A percentile compares a stretch with the other conserved stretches of the same genome.
Conservation (phyloP, 345 rosid genomes). For the Geranium rotundifolium region DNA sequence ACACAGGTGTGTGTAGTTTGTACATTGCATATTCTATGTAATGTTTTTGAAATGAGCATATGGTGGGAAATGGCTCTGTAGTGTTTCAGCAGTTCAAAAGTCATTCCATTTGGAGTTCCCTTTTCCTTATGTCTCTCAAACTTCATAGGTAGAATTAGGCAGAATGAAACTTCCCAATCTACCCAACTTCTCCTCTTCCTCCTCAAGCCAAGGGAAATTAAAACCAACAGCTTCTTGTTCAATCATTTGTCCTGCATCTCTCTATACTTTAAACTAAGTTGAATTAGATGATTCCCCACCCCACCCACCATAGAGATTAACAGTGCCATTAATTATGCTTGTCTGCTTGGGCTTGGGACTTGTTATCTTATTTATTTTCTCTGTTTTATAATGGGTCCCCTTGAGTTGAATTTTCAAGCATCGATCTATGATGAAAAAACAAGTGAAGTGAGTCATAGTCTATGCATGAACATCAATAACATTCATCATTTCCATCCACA, state of each 20-base stretch:
- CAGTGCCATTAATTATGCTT: not conserved
- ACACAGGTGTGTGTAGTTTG: not conserved
- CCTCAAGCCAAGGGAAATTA: no score
- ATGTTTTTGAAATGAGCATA: not conserved
- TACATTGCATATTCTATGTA: not conserved
- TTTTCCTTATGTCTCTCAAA: not conserved
- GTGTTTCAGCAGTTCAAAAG: not conserved
- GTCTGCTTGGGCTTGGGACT: not conserved
- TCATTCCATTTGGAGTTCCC: conserved; percentile 1
- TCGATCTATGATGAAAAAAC: not conserved
- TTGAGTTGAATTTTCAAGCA: not conserved
- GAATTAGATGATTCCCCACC: not conserved
- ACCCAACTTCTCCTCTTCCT: no score
- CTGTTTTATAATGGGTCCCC: not conserved
- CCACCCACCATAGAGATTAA: not conserved
- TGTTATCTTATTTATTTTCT: not conserved
- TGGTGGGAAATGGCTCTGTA: no score
- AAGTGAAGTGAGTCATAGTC: not conserved
- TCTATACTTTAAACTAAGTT: not conserved
- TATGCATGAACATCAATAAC: conserved; percentile 15
- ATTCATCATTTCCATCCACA: conserved; percentile 11
- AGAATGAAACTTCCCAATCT: no score
- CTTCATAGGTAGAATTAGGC: no score
- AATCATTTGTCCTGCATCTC: no score
- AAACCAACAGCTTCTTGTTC: no score